Percentiles rank a stretch among this genome's conserved stretches.
Conservation (phyloP, 1,139 yeast species). For the Chernovozyma aurita region DNA sequence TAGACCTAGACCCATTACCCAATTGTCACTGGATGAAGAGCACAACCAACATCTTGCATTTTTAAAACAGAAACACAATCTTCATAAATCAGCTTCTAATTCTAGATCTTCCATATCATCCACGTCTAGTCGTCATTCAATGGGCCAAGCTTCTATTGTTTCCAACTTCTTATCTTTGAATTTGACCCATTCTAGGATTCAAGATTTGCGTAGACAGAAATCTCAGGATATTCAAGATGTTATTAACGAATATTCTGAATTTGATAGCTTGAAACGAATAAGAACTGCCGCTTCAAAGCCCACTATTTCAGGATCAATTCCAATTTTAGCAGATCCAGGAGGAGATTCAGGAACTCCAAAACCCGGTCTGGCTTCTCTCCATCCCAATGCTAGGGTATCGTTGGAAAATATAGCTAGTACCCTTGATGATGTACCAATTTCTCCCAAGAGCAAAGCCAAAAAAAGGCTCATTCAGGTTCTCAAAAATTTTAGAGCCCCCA, state of each 20-base stretch:
- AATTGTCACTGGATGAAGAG: conserved; percentile 8
- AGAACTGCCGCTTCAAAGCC: conserved; percentile 1
- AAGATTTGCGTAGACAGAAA: conserved; percentile 38
- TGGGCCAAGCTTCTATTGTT: conserved; percentile 7
- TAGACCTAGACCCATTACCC: neutral
- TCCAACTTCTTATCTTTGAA: conserved; percentile 12
- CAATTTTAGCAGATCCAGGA: neutral
- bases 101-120: conserved; percentile 9
- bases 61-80: conserved; percentile 13
- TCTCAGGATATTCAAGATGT: conserved; percentile 55
- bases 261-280: conserved; percentile 26
- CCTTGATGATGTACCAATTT: neutral
- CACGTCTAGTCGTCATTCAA: conserved; percentile 3
- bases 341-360: neutral
- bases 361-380: neutral
- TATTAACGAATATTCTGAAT: conserved; percentile 57
- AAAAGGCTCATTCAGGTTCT: conserved; percentile 13
- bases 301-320: neutral
- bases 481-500: conserved; percentile 66
- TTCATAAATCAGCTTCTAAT: conserved; percentile 10
- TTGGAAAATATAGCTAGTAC: neutral
- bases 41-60: conserved; percentile 17
- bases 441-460: neutral
- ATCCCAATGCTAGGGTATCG: neutral
- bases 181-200: conserved; percentile 22